Conservation (phyloP, 176 grass and related monocot genomes). For the Lolium rigidum region DNA sequence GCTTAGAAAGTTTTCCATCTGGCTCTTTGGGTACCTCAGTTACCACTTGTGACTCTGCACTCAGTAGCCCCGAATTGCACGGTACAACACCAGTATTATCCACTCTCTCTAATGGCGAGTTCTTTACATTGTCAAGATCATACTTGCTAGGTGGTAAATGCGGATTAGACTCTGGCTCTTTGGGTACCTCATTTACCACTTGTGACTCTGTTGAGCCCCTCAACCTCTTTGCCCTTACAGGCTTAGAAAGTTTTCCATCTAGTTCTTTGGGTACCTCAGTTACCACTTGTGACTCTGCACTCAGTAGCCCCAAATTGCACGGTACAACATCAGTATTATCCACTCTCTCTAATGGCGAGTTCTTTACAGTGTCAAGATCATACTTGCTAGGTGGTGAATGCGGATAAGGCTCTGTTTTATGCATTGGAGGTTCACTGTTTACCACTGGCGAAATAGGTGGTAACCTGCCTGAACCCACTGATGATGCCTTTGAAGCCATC, state of each 20-base stretch:
- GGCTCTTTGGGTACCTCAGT: slow-evolving; percentile 25
- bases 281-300: background rate
- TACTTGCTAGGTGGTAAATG: slow-evolving; percentile 41
- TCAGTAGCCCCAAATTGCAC: slow-evolving; percentile 2
- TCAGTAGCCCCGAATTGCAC: slow-evolving; percentile 4
- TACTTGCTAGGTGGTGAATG: slow-evolving; percentile 39
- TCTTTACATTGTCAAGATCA: slow-evolving; percentile 33
- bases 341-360: background rate
- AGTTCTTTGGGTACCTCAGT: slow-evolving; percentile 23
- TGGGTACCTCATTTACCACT: too few species aligned
- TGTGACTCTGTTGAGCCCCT: too few species aligned
- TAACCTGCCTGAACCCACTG: slow-evolving; percentile 33
- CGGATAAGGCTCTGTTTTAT: slow-evolving; percentile 22
- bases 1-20: slow-evolving; percentile 28
- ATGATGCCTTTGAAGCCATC: slow-evolving; percentile 35
- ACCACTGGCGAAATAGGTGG: slow-evolving; percentile 20
- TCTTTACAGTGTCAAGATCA: slow-evolving; percentile 33
- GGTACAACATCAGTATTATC: slow-evolving; percentile 22
- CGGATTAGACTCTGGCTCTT: background rate
- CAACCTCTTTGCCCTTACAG: slow-evolving; percentile 39
- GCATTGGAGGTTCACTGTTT: slow-evolving; percentile 24
- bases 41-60: background rate
- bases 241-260: slow-evolving; percentile 28
- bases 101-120: slow-evolving; percentile 2
- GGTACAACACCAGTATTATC: slow-evolving; percentile 22